phyloP scores from a whole-genome alignment of 2,329 filamentous ascomycete genomes.

The Botrytis medusae region DNA sequence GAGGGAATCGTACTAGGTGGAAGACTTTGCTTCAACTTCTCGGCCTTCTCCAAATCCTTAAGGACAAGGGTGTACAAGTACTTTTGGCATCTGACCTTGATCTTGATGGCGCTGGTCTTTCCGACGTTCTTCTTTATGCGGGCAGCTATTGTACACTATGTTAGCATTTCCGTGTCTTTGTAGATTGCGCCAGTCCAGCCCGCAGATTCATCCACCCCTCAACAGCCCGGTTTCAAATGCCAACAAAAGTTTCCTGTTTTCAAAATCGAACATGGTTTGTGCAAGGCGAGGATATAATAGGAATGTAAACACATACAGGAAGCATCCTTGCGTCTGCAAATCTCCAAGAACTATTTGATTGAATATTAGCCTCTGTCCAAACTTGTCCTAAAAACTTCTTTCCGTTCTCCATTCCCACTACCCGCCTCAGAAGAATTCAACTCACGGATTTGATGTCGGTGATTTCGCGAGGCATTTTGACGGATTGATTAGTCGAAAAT shows the following conservation, averaged over 20 bases:
- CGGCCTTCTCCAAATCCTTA: constrained; percentile 98
- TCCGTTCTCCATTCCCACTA: background rate
- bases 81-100: constrained; percentile 99
- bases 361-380: constrained; percentile 20
- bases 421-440: constrained; percentile 20
- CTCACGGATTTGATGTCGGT: constrained; percentile 89
- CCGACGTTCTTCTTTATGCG: constrained; percentile 85
- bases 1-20: constrained; percentile 76
- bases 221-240: constrained; percentile 8
- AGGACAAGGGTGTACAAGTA: constrained; percentile 98
- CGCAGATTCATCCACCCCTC: background rate
- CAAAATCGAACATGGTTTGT: background rate
- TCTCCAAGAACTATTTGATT: constrained; percentile 85
- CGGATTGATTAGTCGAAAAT: constrained; percentile 43
- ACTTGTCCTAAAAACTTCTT: background rate
- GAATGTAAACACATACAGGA: constrained; percentile 71
- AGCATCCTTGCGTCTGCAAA: constrained; percentile 99
- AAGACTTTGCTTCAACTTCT: constrained; percentile 99
- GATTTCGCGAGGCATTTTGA: constrained; percentile 97
- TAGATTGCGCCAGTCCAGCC: constrained; percentile 1
- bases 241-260: constrained; percentile 2
- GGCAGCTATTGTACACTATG: constrained; percentile 58
- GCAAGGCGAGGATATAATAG: background rate
- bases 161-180: constrained; percentile 26
- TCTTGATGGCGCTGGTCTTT: constrained; percentile 91